A percentile compares a stretch with the other conserved stretches of the same genome.
Conservation (phyloP, 2,329 filamentous ascomycete genomes). For the Nectriaceae sp. region DNA sequence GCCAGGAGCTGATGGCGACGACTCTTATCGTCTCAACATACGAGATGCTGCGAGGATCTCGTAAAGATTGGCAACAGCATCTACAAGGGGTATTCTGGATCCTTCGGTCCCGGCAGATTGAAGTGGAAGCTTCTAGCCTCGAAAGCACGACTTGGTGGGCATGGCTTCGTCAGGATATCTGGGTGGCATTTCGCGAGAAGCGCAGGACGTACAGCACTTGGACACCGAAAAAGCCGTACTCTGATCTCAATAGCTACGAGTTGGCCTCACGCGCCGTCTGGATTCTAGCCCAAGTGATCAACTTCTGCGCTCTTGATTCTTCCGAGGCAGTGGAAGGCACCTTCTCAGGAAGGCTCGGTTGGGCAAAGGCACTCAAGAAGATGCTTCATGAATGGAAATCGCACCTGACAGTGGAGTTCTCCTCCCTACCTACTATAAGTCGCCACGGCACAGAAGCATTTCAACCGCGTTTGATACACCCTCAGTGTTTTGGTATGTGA, state of each 20-base stretch:
- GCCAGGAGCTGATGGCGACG: constrained; percentile 59
- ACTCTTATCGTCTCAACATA: constrained; percentile 63
- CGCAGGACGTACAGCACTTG: constrained; percentile 60
- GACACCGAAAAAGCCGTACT: constrained; percentile 51
- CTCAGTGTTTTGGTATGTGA: constrained; percentile 38
- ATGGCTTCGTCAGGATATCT: constrained; percentile 67
- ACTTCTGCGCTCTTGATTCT: constrained; percentile 45
- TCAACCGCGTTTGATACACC: constrained; percentile 50
- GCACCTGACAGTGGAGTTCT: constrained; percentile 40
- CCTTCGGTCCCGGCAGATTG: constrained; percentile 60
- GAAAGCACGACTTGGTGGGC: constrained; percentile 65
- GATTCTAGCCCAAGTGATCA: constrained; percentile 57
- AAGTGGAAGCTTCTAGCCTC: constrained; percentile 59
- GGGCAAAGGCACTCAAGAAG: constrained; percentile 16
- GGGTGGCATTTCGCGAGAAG: constrained; percentile 63
- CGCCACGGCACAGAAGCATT: constrained; percentile 34
- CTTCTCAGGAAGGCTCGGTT: constrained; percentile 4
- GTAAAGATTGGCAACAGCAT: constrained; percentile 59
- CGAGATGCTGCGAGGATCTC: constrained; percentile 62
- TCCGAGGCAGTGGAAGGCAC: constrained; percentile 4
- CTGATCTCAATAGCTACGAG: constrained; percentile 52
- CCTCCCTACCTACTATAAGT: constrained; percentile 37
- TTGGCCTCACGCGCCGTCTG: constrained; percentile 55
- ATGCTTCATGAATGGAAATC: constrained; percentile 34
- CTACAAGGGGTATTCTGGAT: constrained; percentile 68